Percentiles rank a stretch among this genome's conserved stretches.
Conservation (phyloP, 2,329 filamentous ascomycete genomes). For the Beauveria bassiana region DNA sequence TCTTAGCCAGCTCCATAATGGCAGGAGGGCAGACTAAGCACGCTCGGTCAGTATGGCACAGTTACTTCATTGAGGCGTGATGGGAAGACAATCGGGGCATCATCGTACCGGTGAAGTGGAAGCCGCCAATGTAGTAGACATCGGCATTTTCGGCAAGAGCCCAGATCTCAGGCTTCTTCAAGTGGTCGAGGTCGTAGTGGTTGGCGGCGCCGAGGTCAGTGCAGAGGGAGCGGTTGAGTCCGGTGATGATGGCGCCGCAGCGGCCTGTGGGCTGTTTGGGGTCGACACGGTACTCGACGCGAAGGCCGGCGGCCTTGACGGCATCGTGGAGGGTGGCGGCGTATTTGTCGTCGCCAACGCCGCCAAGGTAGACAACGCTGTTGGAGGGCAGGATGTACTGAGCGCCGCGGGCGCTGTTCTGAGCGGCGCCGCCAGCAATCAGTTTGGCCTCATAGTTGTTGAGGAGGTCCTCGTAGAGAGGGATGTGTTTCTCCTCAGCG, state of each 20-base stretch:
- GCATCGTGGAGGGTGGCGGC: constrained; percentile 80
- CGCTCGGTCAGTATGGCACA: background rate
- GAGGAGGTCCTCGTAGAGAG: constrained; percentile 87
- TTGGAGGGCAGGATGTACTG: constrained; percentile 90
- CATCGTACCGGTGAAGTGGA: constrained; percentile 69
- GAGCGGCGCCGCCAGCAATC: constrained; percentile 90
- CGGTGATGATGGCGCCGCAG: constrained; percentile 94
- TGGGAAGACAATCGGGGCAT: background rate
- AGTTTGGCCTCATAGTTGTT: constrained; percentile 89
- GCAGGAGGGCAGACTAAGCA: constrained; percentile 75
- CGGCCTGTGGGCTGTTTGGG: constrained; percentile 77
- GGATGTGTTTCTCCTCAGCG: constrained; percentile 82
- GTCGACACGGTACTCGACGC: constrained; percentile 92
- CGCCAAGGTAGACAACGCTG: constrained; percentile 88
- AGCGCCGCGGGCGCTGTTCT: constrained; percentile 94
- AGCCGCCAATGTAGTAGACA: constrained; percentile 89
- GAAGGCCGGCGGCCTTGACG: constrained; percentile 78
- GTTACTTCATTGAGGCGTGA: background rate
- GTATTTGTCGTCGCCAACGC: constrained; percentile 93
- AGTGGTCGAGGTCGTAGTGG: constrained; percentile 89
- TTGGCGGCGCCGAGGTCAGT: constrained; percentile 95
- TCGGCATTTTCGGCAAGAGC: constrained; percentile 80
- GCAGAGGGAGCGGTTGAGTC: constrained; percentile 88
- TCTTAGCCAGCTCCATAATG: constrained; percentile 81
- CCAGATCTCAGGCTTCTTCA: constrained; percentile 90